Evolutionary conservation across 805 yeast genomes (phyloP).

Genomic region (Yamadazyma sp.): DNA sequence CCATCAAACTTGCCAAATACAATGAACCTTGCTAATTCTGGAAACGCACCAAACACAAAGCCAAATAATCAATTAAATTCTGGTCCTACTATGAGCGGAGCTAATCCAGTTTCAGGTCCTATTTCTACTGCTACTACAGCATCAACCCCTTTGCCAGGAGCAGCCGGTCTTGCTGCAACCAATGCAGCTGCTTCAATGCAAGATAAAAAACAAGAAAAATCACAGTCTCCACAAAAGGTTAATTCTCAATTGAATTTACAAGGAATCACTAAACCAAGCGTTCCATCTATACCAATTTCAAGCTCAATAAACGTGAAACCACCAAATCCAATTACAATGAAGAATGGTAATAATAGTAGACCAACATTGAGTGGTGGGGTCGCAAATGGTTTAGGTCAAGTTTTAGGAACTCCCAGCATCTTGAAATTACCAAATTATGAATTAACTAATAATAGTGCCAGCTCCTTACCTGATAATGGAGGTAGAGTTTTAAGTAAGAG

Average conservation of each 20-base stretch:
- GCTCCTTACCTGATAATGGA: constrained; percentile 49
- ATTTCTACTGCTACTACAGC: constrained; percentile 9
- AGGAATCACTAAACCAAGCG: constrained; percentile 48
- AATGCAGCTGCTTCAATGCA: constrained; percentile 7
- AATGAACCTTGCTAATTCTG: no score
- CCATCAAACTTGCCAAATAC: no score
- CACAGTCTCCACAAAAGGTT: constrained; percentile 13
- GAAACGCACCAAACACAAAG: no score
- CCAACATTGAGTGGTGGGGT: constrained; percentile 86
- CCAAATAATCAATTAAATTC: constrained; percentile 1
- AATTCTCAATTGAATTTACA: constrained; percentile 25
- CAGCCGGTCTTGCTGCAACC: constrained; percentile 12
- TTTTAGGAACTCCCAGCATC: constrained; percentile 70
- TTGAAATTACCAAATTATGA: constrained; percentile 79
- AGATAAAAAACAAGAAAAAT: constrained; percentile 4
- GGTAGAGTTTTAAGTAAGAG: constrained; percentile 85
- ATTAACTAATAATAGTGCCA: constrained; percentile 35
- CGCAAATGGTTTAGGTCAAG: constrained; percentile 64
- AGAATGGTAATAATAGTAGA: constrained; percentile 47
- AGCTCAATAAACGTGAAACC: constrained; percentile 62
- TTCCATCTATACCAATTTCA: constrained; percentile 72
- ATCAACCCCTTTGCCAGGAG: constrained; percentile 8
- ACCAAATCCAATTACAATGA: constrained; percentile 62
- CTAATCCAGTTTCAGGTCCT: constrained; percentile 4
- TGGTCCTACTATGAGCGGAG: constrained; percentile 7